Evolutionary conservation across 2,329 filamentous ascomycete species (phyloP).

Genomic region (Fusarium redolens): DNA sequence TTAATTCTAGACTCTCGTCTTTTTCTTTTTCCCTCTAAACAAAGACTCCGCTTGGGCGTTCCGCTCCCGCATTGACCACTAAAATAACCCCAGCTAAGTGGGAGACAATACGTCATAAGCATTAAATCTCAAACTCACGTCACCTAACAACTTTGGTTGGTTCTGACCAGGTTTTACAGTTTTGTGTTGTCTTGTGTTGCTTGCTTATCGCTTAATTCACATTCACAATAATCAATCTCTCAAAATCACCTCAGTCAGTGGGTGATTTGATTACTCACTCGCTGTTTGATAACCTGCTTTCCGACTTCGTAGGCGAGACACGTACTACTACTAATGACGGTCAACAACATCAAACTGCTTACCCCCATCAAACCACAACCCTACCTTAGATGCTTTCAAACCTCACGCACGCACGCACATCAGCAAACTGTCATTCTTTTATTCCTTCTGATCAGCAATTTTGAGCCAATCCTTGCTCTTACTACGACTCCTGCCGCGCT

Average conservation of each 20-base stretch:
- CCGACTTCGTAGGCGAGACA: neutral
- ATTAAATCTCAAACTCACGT: slow-evolving; percentile 5
- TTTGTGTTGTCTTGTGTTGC: neutral
- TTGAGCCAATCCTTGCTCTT: slow-evolving; percentile 29
- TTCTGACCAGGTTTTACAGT: slow-evolving; percentile 19
- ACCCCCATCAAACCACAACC: slow-evolving; percentile 1
- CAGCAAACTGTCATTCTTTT: slow-evolving; percentile 20
- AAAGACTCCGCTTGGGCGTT: slow-evolving; percentile 1
- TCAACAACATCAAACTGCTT: slow-evolving; percentile 8
- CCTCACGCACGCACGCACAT: slow-evolving; percentile 3
- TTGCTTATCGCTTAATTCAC: slow-evolving; percentile 17
- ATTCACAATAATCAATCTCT: slow-evolving; percentile 21
- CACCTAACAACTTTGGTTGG: slow-evolving; percentile 21
- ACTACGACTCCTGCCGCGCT: slow-evolving; percentile 1
- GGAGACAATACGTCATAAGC: slow-evolving; percentile 29
- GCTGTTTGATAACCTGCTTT: slow-evolving; percentile 18
- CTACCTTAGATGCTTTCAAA: slow-evolving; percentile 4
- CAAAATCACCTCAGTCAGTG: neutral
- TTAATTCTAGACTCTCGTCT: neutral
- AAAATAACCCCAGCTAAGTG: neutral
- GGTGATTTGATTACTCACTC: neutral
- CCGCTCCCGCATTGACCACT: slow-evolving; percentile 15
- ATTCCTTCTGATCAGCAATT: slow-evolving; percentile 27
- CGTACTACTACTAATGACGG: slow-evolving; percentile 26
- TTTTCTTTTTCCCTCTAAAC: neutral